Base-by-base conservation (phyloP, 2,329 filamentous ascomycete genomes). In the Amylocarpus encephaloides region DNA sequence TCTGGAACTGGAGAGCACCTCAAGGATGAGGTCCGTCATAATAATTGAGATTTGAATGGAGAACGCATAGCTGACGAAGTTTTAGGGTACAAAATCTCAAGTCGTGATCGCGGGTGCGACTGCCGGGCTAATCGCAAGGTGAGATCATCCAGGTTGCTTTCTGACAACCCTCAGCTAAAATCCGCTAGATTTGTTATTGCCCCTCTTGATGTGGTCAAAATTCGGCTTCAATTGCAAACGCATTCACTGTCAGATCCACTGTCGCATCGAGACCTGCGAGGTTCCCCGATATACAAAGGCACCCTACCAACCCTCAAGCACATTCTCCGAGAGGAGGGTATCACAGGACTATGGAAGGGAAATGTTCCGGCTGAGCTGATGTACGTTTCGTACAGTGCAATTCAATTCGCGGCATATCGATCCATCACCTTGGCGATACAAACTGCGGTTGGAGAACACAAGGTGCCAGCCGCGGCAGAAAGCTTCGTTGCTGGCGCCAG, bases 201-300 rank as follows among this genome's bases (percentile, higher is more conserved):
- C 15, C 93, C 93, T 47, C 86, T 98, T 59, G 93, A 98, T 69
- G 93, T 98, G 56, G 83, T 97, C 71, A 97, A 98, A 75, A 98
- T 98, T 71, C 88, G 93, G 42, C 83, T 97, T 41, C 93, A 98
- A 68, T 82, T 98, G 15, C 93, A 97, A 69, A 81, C 87, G 40
- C 86, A 94, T 71, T 90, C 88, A 43, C 51, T 62, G 53, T 85
- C 85, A 61, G 85, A 92, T 64, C 86, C 88, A 2, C 69, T 82
- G 9, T 77, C 81, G 41, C 74, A 80, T 56, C 71, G 48, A 56
- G 57, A 71, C 52, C 66, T 73, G 11, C 69, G 66, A 47, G 73
- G 72, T 58, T 70, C 73, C 12, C 71, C 73, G 41, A 64, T 76
- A 53, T 88, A 92, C 71, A 88, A 85, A 65, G 89, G 89, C 59